These are phyloP conservation scores for Trametes cubensis DNA, from an alignment of 768 basidiomycete species.

Conservation along the genomic window DNA sequence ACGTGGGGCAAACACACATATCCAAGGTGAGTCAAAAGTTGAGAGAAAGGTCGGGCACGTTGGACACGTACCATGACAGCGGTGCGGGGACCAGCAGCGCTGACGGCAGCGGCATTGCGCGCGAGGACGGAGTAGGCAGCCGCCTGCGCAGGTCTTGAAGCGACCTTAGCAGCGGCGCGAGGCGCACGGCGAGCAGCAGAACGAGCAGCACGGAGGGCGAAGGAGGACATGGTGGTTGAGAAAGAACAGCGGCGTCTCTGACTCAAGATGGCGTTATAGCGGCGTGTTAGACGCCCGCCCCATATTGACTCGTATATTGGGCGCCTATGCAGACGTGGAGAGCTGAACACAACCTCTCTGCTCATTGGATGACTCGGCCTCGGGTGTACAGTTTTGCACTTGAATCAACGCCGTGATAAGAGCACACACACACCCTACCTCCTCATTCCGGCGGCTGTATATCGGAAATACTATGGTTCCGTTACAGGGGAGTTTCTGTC, in stretches of 20 bases:
- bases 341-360: too few relatives aligned
- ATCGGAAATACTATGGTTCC: too few relatives aligned
- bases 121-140: constrained; percentile 72
- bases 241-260: constrained; percentile 1
- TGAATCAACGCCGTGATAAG: too few relatives aligned
- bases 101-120: constrained; percentile 40
- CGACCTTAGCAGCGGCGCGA: constrained; percentile 45
- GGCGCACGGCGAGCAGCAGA: constrained; percentile 68
- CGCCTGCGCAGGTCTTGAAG: constrained; percentile 47
- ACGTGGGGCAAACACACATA: neutral
- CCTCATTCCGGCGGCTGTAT: too few relatives aligned
- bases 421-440: too few relatives aligned
- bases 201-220: constrained; percentile 70
- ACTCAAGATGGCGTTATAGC: constrained; percentile 19
- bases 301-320: constrained; percentile 18
- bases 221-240: constrained; percentile 58
- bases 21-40: constrained; percentile 15
- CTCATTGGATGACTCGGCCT: too few relatives aligned
- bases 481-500: too few relatives aligned
- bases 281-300: constrained; percentile 17
- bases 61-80: constrained; percentile 42
- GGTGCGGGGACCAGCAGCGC: constrained; percentile 32
- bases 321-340: constrained; percentile 7
- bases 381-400: too few relatives aligned
- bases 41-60: neutral